Base-by-base conservation (phyloP, 2,329 filamentous ascomycete genomes). In the Shiraia bambusicola region DNA sequence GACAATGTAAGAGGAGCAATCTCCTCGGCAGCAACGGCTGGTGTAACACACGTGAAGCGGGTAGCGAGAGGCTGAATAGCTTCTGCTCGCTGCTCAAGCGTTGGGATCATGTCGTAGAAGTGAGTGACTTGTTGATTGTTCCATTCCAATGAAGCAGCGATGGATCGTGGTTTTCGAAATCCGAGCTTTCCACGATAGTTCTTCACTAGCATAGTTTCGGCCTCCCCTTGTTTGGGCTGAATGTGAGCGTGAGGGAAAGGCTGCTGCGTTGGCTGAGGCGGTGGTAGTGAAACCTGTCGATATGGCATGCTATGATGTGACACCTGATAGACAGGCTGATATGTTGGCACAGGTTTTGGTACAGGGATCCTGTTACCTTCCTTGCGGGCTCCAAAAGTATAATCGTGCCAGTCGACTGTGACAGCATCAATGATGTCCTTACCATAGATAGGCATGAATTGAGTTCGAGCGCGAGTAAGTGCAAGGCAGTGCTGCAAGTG, bases 41-140 rank as follows among this genome's bases (percentile, higher is more conserved):
- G 93, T 0, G 93, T 97, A 25, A 95, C 83, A 58, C 92, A 98
- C 1, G 87, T 88, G 59, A 96, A 98, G 63, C 92, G 88, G 50
- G 87, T 83, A 38, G 98, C 84, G 2, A 80, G 83, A 0, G 81
- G 82, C 58, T 92, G 84, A 69, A 95, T 76, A 11, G 77, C 75
- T 37, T 82, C 78, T 1, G 90, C 84, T 16, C 90, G 84, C 57
- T 88, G 79, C 28, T 85, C 79, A 1, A 95, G 67, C 0, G 84
- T 89, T 13, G 84, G 81, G n/a, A 93, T 81, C 70, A 93, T 81
- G 3, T 79, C 75, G 27, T 75, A 75, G 34, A 91, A 72, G 15
- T 79, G 64, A 5, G 76, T 75, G 1, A 87, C 87, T 40, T 84
- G 82, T 49, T 84, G 81, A 37, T 86, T 82, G 42, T 90, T 81